These are phyloP conservation scores for Xanthoceras sorbifolium DNA, from an alignment of 345 rosid genomes.

Conservation along the genomic window DNA sequence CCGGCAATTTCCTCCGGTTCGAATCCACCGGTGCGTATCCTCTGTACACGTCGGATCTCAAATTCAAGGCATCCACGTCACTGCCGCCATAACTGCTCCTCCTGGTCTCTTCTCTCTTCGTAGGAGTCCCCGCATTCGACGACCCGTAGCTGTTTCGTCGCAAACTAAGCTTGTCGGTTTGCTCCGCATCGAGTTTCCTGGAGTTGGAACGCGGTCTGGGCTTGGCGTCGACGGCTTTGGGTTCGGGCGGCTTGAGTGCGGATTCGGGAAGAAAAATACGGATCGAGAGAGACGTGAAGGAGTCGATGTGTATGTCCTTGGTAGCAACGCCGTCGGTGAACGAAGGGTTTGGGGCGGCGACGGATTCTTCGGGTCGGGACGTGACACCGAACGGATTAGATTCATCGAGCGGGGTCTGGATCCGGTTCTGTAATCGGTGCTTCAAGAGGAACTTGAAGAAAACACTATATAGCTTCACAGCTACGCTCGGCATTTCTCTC, in stretches of 20 bases:
- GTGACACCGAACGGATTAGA: slow-evolving; percentile 65
- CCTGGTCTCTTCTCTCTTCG: slow-evolving; percentile 34
- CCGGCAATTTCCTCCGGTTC: slow-evolving; percentile 57
- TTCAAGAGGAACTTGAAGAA: slow-evolving; percentile 91
- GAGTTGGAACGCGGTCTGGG: neutral
- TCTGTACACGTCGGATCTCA: slow-evolving; percentile 59
- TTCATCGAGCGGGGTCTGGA: slow-evolving; percentile 50
- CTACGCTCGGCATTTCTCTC: slow-evolving; percentile 80
- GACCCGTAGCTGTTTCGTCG: slow-evolving; percentile 63
- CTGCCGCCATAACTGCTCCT: slow-evolving; percentile 53
- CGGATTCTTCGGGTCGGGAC: slow-evolving; percentile 83
- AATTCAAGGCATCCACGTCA: slow-evolving; percentile 41
- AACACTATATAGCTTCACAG: slow-evolving; percentile 82
- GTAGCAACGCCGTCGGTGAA: slow-evolving; percentile 93
- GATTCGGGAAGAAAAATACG: slow-evolving; percentile 94
- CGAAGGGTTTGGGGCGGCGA: slow-evolving; percentile 66
- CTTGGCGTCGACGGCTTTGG: slow-evolving; percentile 31
- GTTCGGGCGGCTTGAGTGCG: slow-evolving; percentile 63
- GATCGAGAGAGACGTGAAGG: slow-evolving; percentile 72
- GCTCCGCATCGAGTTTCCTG: slow-evolving; percentile 12
- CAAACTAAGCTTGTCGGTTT: neutral
- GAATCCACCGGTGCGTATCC: slow-evolving; percentile 66
- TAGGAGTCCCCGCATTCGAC: slow-evolving; percentile 19
- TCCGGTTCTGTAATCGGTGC: slow-evolving; percentile 80
- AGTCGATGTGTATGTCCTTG: slow-evolving; percentile 93